Conservation (phyloP, 2,329 filamentous ascomycete species). For the Arthrobotrys pseudoclavata region DNA sequence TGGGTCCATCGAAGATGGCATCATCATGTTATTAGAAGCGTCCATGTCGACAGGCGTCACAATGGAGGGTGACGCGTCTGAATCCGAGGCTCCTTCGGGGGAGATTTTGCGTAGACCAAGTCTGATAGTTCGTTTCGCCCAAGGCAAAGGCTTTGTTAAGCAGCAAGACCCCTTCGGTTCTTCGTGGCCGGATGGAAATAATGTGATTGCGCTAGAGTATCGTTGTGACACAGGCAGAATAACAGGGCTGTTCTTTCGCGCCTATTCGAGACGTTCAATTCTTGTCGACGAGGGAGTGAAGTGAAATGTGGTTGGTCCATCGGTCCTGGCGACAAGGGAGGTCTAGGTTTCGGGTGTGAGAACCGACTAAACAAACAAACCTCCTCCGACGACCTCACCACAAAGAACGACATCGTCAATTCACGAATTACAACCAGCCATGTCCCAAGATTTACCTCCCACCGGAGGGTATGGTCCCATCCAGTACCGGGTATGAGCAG, state of each 20-base stretch:
- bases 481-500: slow-evolving; percentile 86
- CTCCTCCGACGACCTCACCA: slow-evolving; percentile 4
- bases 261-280: background rate
- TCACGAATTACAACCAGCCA: slow-evolving; percentile 65
- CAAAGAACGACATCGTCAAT: background rate
- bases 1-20: slow-evolving; percentile 72
- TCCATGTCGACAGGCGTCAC: slow-evolving; percentile 34
- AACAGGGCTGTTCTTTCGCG: background rate
- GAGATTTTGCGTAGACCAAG: background rate
- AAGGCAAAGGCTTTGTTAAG: background rate
- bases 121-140: background rate
- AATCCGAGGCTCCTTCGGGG: background rate
- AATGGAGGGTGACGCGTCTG: slow-evolving; percentile 34
- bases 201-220: background rate
- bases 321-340: background rate
- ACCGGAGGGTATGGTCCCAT: slow-evolving; percentile 93
- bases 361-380: slow-evolving; percentile 11
- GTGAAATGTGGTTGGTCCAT: slow-evolving; percentile 6
- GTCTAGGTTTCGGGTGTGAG: slow-evolving; percentile 9
- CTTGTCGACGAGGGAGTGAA: background rate
- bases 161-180: background rate
- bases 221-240: background rate
- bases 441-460: slow-evolving; percentile 99
- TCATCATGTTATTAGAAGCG: slow-evolving; percentile 68
- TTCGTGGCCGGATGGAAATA: background rate